Percentiles rank a stretch among this genome's conserved stretches.
These are phyloP conservation scores for Kodamaea anthophila DNA, from an alignment of 1,139 yeast genomes.

Conservation along the genomic window DNA sequence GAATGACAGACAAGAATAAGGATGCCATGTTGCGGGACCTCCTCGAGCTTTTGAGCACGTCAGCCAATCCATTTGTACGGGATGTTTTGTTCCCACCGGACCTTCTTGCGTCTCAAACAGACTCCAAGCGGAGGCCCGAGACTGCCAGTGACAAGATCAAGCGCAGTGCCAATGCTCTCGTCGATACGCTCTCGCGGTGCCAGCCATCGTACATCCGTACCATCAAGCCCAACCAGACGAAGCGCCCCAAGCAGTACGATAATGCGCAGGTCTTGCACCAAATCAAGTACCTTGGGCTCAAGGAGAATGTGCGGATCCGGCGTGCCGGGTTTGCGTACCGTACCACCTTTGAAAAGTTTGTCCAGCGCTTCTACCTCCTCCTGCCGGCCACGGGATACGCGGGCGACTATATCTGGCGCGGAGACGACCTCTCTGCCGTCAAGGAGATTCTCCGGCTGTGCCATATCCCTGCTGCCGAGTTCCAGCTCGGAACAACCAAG, in stretches of 20 bases:
- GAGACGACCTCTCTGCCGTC: constrained; percentile 80
- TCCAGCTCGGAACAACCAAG: constrained; percentile 89
- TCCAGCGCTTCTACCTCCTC: constrained; percentile 87
- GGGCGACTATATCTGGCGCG: constrained; percentile 94
- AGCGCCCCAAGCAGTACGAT: constrained; percentile 87
- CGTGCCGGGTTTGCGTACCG: constrained; percentile 99
- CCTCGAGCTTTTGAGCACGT: constrained; percentile 68
- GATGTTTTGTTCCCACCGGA: constrained; percentile 68
- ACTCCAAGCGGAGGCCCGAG: constrained; percentile 80
- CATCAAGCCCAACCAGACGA: constrained; percentile 93
- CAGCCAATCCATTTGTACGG: constrained; percentile 60
- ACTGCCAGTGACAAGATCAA: constrained; percentile 98
- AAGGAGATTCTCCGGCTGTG: constrained; percentile 73
- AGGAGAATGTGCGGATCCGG: constrained; percentile 94
- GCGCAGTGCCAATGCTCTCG: constrained; percentile 82
- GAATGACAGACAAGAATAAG: constrained; percentile 96
- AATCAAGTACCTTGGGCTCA: constrained; percentile 90
- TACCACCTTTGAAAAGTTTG: constrained; percentile 94
- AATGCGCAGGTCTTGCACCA: constrained; percentile 89
- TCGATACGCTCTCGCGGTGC: constrained; percentile 81
- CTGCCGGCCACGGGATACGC: constrained; percentile 94
- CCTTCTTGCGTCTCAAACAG: constrained; percentile 52
- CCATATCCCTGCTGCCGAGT: constrained; percentile 74
- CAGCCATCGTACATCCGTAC: constrained; percentile 97
- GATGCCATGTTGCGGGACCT: constrained; percentile 90